A percentile compares a stretch with the other conserved stretches of the same genome.
phyloP scores from a whole-genome alignment of 176 grass and related monocot species.

The Paspalum vaginatum region DNA sequence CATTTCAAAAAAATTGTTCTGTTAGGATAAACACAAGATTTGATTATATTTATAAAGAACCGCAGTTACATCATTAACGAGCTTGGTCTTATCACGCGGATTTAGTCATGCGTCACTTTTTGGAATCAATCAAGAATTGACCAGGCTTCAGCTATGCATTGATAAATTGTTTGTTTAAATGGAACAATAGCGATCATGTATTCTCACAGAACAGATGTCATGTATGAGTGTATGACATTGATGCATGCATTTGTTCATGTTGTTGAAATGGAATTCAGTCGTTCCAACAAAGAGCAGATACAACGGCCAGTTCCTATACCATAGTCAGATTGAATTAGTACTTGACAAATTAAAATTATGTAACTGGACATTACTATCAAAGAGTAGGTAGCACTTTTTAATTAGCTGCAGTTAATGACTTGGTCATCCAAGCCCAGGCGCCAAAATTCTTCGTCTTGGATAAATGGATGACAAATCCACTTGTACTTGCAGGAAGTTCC shows the following conservation, averaged over 20 bases:
- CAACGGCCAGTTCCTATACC: neutral
- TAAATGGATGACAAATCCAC: neutral
- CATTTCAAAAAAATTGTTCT: neutral
- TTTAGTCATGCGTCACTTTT: neutral
- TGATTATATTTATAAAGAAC: neutral
- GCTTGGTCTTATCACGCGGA: neutral
- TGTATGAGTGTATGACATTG: no score
- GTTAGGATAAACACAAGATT: neutral
- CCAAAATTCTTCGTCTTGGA: neutral
- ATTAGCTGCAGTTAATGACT: neutral
- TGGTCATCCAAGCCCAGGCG: neutral
- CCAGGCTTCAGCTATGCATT: neutral
- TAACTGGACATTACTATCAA: neutral
- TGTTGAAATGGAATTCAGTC: neutral
- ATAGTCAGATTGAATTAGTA: neutral
- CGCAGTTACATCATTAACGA: neutral
- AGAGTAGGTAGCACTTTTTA: neutral
- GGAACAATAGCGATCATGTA: neutral
- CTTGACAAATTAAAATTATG: neutral
- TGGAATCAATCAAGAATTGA: neutral
- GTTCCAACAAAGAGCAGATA: neutral
- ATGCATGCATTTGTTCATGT: neutral
- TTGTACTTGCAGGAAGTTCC: neutral
- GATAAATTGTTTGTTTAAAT: neutral
- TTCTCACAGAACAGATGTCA: neutral